Conservation (phyloP, 148 eudicot genomes). For the Nyssa sinensis region DNA sequence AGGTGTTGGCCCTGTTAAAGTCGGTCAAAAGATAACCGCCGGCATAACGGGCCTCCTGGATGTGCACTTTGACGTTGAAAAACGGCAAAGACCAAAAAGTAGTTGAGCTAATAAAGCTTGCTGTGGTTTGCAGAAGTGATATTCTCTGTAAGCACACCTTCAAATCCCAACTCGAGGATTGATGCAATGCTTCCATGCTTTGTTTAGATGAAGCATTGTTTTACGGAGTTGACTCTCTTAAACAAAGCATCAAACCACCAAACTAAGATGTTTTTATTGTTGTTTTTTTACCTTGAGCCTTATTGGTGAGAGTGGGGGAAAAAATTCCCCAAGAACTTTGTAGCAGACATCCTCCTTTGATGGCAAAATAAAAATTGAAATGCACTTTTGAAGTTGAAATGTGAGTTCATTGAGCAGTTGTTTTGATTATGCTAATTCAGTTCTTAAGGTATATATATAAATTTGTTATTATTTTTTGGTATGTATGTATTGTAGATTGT, state of each 20-base stretch:
- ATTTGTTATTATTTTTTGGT: no score
- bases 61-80: constrained; percentile 61
- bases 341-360: neutral
- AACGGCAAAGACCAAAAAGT: constrained; percentile 35
- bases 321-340: neutral
- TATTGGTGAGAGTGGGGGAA: neutral
- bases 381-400: neutral
- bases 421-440: no score
- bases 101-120: constrained; percentile 15
- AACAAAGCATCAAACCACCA: neutral
- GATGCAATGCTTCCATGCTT: neutral
- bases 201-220: neutral
- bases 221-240: neutral
- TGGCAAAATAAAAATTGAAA: neutral
- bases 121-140: neutral
- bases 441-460: neutral
- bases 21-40: constrained; percentile 81
- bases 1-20: constrained; percentile 91
- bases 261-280: neutral
- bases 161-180: neutral
- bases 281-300: neutral
- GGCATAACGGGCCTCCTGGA: constrained; percentile 91
- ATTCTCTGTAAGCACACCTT: neutral
- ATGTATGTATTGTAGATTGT: no score
- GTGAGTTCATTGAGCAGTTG: neutral